Conservation (phyloP, 2,329 filamentous ascomycete genomes). For the Monilinia laxa region DNA sequence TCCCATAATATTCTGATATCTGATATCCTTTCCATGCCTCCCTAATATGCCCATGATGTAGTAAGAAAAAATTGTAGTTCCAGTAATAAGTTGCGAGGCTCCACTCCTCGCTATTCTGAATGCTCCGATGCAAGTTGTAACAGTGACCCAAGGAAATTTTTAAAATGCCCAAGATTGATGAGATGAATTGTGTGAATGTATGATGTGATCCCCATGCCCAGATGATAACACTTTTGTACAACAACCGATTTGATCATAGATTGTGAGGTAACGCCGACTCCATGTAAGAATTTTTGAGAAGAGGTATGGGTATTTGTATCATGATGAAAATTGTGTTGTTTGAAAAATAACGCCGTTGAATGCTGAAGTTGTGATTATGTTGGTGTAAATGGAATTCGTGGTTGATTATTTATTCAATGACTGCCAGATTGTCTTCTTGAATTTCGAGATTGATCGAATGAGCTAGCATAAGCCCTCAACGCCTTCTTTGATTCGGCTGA, state of each 20-base stretch:
- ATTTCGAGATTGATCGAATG: conserved; percentile 68
- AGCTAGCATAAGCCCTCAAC: conserved; percentile 80
- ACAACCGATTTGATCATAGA: conserved; percentile 31
- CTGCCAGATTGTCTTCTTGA: conserved; percentile 38
- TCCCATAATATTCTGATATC: conserved; percentile 15
- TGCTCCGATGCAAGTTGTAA: conserved; percentile 21
- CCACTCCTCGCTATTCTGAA: conserved; percentile 21
- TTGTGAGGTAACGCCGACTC: conserved; percentile 36
- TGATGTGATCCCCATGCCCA: conserved; percentile 16
- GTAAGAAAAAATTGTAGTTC: conserved; percentile 24
- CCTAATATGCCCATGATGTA: conserved; percentile 27
- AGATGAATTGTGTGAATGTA: conserved; percentile 12
- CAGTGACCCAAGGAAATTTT: conserved; percentile 22
- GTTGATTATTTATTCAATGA: conserved; percentile 29
- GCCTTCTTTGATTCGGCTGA: conserved; percentile 77
- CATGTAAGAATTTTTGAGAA: conserved; percentile 30
- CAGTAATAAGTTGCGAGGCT: conserved; percentile 8
- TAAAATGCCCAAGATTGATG: conserved; percentile 17
- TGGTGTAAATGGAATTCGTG: conserved; percentile 13
- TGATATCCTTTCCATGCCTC: conserved; percentile 13
- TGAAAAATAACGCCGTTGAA: conserved; percentile 32
- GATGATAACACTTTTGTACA: conserved; percentile 38
- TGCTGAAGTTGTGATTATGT: conserved; percentile 29
- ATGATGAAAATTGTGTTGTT: conserved; percentile 28
- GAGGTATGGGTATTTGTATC: conserved; percentile 37